Evolutionary conservation across 1,139 yeast genomes (phyloP), one percentile per base, ranked within the genome.

Genomic region (Meyerozyma carpophila): DNA sequence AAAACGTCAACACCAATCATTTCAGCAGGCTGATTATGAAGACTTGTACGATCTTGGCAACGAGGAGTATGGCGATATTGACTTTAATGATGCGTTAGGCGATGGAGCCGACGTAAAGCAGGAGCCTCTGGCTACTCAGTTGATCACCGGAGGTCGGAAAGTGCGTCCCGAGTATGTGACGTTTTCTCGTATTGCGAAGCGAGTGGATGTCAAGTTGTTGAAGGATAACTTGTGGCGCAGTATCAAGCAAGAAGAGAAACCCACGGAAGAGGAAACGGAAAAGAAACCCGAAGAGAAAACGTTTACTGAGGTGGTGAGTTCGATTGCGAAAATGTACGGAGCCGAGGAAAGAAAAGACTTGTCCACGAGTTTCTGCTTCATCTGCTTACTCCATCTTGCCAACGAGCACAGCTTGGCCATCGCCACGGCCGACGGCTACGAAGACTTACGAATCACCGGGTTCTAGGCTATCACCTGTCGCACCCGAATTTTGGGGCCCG

Each of bases 321-420:
- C 74, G 25, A 75, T 83, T n/a, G 75, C 75, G n/a, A 62, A 59
- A 13, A 66, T 72, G 61, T 84, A 84, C 54, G 68, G 74, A 3
- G 59, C 66, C 4, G 84, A 79, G 41, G 59, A 46, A 55, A 66
- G 66, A 46, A 73, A 73, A 46, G 96, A 90, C 47, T 65, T 90
- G 8, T 86, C 96, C 1, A 89, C 96, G 0, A 84, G 95, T 66
- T 86, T 87, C 62, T 87, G 89, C 57, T 90, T 89, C 57, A 87
- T 89, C 47, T 87, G 96, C 57, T 66, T 88, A 49, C 66, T 89
- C 34, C 97, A 90, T 65, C 71, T 90, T 51, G 96, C 97, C 8
- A 90, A 90, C 58, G 97, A 90, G 58, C 88, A 89, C 57, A 93
- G 93, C 0, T 68, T 90, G 39, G 62, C 70, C 3, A 78, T 93